Evolutionary conservation across 176 grass and related monocot genomes (phyloP).

Genomic region (Triticum monococcum): DNA sequence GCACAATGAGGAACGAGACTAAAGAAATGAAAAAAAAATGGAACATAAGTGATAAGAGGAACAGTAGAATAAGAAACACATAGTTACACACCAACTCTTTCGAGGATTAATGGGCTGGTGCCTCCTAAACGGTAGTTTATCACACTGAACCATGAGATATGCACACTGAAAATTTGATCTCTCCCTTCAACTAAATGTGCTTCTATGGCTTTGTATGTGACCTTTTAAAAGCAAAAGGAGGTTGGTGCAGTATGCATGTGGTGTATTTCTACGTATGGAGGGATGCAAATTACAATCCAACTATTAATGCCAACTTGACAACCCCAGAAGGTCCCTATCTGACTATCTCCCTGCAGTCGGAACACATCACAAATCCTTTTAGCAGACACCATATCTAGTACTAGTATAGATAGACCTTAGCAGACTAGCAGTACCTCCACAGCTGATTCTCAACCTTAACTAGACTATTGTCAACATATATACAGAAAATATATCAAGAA

Average conservation of each 20-base stretch:
- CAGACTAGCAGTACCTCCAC: background rate
- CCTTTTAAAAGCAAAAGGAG: background rate
- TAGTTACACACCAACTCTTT: background rate
- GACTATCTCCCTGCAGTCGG: background rate
- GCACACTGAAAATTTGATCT: background rate
- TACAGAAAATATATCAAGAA: background rate
- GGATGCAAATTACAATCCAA: background rate
- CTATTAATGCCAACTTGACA: background rate
- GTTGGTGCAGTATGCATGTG: background rate
- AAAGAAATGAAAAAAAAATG: background rate
- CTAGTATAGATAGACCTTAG: background rate
- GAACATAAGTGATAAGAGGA: background rate
- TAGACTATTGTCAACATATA: background rate
- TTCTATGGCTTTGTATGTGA: background rate
- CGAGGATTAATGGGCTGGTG: background rate
- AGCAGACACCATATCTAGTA: background rate
- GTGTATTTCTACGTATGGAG: background rate
- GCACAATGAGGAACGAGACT: background rate
- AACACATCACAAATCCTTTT: background rate
- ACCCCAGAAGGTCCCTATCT: background rate
- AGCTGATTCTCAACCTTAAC: background rate
- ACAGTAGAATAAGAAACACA: slow-evolving; percentile 10
- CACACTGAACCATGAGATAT: background rate
- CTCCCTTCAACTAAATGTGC: background rate
- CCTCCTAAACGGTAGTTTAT: background rate